Evolutionary conservation across 2,329 filamentous ascomycete species (phyloP), one percentile per base, ranked within the genome.

Genomic region (Monilinia laxa): DNA sequence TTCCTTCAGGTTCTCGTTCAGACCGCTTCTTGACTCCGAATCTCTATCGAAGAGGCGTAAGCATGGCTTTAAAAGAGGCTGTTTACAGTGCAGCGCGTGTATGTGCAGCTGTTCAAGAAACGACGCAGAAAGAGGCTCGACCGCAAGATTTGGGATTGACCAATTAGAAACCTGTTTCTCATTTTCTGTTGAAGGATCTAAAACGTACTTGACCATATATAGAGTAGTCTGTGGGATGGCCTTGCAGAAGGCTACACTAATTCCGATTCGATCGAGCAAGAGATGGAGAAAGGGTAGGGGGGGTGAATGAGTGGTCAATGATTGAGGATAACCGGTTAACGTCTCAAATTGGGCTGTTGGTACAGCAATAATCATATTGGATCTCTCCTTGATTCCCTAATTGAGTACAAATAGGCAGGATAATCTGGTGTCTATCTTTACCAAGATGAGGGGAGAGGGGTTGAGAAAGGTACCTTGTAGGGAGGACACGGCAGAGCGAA

Each of bases 221-320:
- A 49, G 58, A 2, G 23, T 60, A 20, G 58, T 25, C 18, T 38
- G 28, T 38, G 28, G 23, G 28, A 25, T 51, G 28, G 23, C 35
- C 28, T 5, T 60, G 58, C 58, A 60, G 28, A 51, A 20, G 58
- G 45, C 28, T 49, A 38, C 28, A 51, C 28, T 18, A 38, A 38
- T 60, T 51, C 58, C 45, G 45, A 49, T 51, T 49, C 42, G 57
- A 49, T 49, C 6, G 57, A 51, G 10, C 28, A 14, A 51, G 42
- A 38, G 45, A 51, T 60, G 57, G 58, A 60, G 58, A 60, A 60
- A 60, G 23, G 58, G 58, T 51, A 60, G 28, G 45, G 45, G 57
- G n/a, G 31, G 23, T 38, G 45, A 49, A 18, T 49, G 45, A n/a
- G 18, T 49, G 42, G 57, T 49, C 28, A 51, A 47, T 35, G 31